Evolutionary conservation across 768 basidiomycete species (phyloP), one percentile per base, ranked within the genome.

Genomic region (Rhodosporidiobolus sp.): DNA sequence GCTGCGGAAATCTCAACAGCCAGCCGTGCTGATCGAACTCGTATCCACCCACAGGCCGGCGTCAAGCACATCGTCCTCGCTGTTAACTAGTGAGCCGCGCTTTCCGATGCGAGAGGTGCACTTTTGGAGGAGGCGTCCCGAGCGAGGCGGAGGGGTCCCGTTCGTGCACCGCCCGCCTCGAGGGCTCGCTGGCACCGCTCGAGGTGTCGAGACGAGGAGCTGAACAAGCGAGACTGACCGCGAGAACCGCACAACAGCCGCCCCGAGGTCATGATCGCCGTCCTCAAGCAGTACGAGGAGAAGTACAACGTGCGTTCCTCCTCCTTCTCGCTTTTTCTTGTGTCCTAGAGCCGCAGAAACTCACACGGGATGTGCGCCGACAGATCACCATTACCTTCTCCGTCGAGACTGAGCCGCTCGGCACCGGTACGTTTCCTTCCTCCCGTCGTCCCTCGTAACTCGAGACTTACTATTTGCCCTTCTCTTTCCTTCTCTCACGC

Each of bases 61-160:
- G 83, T 84, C 77, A 84, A 81, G 77, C 83, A 83, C 76, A 82
- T 84, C 65, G 83, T 84, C 57, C 81, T 84, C 60, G 83, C 83
- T 46, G 83, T 84, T 78, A 84, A 84, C 82, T 79, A 79, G 75
- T 76, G 34, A 45, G 75, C 45, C 26, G 28, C 58, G 4, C n/a
- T 30, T 56, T 30, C 19, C 38, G n/a, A n/a, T n/a, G n/a, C n/a
- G n/a, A n/a, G n/a, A n/a, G n/a, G n/a, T n/a, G 24, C 9, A 10
- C 32, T 19, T 45, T 45, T 32, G 46, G 54, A 12, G 14, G 45
- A 2, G 46, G 60, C 22, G n/a, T 26, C 12, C 34, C 45, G 60
- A 20, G 28, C 43, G 46, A 50, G 20, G 9, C 24, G 19, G 46
- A 22, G 46, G 56, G 49, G 38, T n/a, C n/a, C n/a, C 57, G 32